A percentile compares a stretch with the other conserved stretches of the same genome.
phyloP scores from a whole-genome alignment of 257 asterid species.

The Rubia yunnanensis region DNA sequence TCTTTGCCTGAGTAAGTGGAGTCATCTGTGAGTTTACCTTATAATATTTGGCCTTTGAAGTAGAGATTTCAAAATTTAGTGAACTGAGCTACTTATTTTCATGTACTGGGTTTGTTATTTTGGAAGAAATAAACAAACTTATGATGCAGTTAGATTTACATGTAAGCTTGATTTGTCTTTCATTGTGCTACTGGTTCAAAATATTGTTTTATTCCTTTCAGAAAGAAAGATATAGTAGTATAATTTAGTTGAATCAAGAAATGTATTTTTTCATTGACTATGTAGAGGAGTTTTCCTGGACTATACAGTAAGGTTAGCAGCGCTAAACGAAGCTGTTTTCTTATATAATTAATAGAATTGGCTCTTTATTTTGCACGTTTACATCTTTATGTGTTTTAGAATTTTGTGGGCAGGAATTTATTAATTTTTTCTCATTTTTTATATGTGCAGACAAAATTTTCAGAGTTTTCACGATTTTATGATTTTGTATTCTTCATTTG shows the following conservation, averaged over 20 bases:
- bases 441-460: slow-evolving; percentile 53
- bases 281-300: background rate
- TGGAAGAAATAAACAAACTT: slow-evolving; percentile 72
- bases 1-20: too few relatives aligned
- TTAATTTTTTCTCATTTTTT: background rate
- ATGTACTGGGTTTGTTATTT: slow-evolving; percentile 41
- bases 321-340: background rate
- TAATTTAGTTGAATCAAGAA: background rate
- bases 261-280: background rate
- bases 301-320: background rate
- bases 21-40: too few relatives aligned
- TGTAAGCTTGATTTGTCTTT: slow-evolving; percentile 30
- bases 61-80: background rate
- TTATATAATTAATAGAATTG: background rate
- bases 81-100: slow-evolving; percentile 12
- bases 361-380: background rate
- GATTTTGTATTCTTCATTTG: slow-evolving; percentile 88
- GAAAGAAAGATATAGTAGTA: background rate
- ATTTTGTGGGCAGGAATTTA: background rate
- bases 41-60: too few relatives aligned
- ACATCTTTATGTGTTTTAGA: background rate
- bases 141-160: slow-evolving; percentile 52
- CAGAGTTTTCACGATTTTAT: slow-evolving; percentile 76
- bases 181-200: background rate
- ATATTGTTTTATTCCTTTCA: background rate